These are phyloP conservation scores for Phaffia tasmanica DNA, from an alignment of 768 basidiomycete species.

Conservation along the genomic window DNA sequence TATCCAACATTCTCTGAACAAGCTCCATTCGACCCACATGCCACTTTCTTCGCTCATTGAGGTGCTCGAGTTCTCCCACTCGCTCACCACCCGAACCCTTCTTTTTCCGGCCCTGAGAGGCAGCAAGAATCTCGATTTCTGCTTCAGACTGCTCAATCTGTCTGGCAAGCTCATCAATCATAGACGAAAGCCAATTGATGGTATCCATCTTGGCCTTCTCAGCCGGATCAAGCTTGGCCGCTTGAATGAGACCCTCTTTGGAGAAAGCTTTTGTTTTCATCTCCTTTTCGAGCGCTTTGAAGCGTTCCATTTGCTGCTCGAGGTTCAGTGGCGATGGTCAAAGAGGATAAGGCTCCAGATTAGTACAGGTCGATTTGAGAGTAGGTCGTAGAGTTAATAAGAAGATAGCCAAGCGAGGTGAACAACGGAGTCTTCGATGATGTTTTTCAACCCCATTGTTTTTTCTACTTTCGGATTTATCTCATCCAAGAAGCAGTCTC, in stretches of 20 bases:
- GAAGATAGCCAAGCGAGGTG: not conserved
- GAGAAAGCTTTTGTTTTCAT: conserved; percentile 99
- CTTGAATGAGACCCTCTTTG: conserved; percentile 91
- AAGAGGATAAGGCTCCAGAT: conserved; percentile 1
- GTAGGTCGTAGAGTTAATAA: not conserved
- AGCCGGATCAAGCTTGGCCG: conserved; percentile 87
- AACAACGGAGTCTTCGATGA: not conserved
- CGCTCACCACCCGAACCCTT: conserved; percentile 48
- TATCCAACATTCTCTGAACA: conserved; percentile 82
- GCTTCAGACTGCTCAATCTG: conserved; percentile 93
- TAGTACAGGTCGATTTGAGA: not conserved
- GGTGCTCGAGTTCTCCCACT: conserved; percentile 66
- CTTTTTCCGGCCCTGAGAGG: conserved; percentile 50
- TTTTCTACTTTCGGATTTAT: not conserved
- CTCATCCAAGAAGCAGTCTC: not conserved
- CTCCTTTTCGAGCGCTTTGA: conserved; percentile 99
- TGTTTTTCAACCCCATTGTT: not conserved
- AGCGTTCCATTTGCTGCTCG: conserved; percentile 98
- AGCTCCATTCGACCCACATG: conserved; percentile 86
- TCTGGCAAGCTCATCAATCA: conserved; percentile 81
- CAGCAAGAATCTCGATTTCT: conserved; percentile 73
- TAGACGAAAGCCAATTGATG: conserved; percentile 65
- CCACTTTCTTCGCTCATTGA: conserved; percentile 93
- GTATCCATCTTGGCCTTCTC: conserved; percentile 92
- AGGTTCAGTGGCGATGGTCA: not conserved